Percentiles rank a stretch among this genome's conserved stretches.
These are phyloP conservation scores for Microbotryum silenes-acaulis DNA, from an alignment of 1,284 basidiomycete genomes.

Conservation along the genomic window DNA sequence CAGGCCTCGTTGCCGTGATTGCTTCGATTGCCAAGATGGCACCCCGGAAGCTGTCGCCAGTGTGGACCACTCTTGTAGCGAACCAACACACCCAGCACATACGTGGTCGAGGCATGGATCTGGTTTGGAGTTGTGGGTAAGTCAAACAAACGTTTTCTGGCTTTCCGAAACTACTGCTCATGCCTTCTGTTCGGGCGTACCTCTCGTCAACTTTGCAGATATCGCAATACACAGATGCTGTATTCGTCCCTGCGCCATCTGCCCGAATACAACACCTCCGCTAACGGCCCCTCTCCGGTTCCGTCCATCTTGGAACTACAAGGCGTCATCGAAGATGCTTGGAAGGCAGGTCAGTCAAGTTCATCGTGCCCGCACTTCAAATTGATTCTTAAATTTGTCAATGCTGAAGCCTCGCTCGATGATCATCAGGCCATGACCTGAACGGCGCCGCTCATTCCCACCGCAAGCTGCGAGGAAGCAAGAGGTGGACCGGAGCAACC, in stretches of 20 bases:
- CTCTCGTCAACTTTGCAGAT: constrained; percentile 10
- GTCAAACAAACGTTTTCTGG: no score
- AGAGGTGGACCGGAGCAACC: constrained; percentile 37
- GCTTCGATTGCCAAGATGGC: neutral
- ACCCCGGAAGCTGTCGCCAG: neutral
- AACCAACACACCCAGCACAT: constrained; percentile 24
- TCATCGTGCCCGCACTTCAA: neutral
- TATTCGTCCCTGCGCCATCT: constrained; percentile 30
- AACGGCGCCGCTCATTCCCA: constrained; percentile 31
- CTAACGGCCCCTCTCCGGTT: constrained; percentile 7
- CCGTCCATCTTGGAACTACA: constrained; percentile 34
- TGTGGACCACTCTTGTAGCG: constrained; percentile 17
- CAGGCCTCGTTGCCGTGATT: neutral
- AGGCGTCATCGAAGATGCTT: constrained; percentile 33
- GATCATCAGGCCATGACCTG: constrained; percentile 31
- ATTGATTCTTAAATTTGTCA: neutral
- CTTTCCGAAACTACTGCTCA: no score
- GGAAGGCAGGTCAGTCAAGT: constrained; percentile 24
- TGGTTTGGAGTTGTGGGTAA: neutral
- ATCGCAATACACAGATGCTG: constrained; percentile 36
- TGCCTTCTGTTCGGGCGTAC: neutral
- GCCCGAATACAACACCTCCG: constrained; percentile 17
- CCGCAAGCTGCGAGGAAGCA: constrained; percentile 28
- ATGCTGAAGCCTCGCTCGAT: neutral
- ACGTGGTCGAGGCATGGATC: constrained; percentile 28